Evolutionary conservation across 176 grass and related monocot species (phyloP), one percentile per base, ranked within the genome.

Genomic region (Melocanna baccifera): DNA sequence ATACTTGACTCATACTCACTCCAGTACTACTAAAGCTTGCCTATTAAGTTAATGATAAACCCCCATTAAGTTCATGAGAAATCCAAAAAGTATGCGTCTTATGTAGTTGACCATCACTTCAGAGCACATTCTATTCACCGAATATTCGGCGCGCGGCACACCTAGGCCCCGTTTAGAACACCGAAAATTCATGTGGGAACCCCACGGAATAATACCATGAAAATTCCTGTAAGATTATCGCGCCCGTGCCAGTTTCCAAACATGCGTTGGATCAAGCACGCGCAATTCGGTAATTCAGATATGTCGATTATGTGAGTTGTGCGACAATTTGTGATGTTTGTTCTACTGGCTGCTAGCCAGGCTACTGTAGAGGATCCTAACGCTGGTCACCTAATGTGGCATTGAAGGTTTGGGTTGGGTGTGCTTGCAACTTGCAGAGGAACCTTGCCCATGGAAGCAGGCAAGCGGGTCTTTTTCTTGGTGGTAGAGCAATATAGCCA

Each of bases 401-500:
- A 34, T 58, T 67, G 39, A 59, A 68, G 72, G 40, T 51, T 11
- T 62, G 69, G 37, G 41, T 77, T 76, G 25, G 57, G 45, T 69
- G 73, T 88, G 85, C 6, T 18, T 86, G 55, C 79, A 62, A 65
- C 46, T 36, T 74, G 69, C 72, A 45, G 48, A 64, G 43, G 56
- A 81, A 37, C 71, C 65, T 39, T 62, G 47, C 37, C 23, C 25
- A 23, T 25, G 23, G 48, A 53, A 5, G 22, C 76, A 29, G 19
- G 26, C 18, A 19, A 34, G 28, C 8, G 22, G 64, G 73, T 65
- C 13, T 79, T 61, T 83, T 87, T 75, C 80, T 79, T 87, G 89
- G 89, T 64, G 89, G 71, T 51, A 84, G 63, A 88, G 81, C 86
- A 88, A 88, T 73, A 88, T 73, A 26, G 52, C 83, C 73, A 76